Conservation (phyloP, 1,284 basidiomycete species). For the Schizophyllum commune region DNA sequence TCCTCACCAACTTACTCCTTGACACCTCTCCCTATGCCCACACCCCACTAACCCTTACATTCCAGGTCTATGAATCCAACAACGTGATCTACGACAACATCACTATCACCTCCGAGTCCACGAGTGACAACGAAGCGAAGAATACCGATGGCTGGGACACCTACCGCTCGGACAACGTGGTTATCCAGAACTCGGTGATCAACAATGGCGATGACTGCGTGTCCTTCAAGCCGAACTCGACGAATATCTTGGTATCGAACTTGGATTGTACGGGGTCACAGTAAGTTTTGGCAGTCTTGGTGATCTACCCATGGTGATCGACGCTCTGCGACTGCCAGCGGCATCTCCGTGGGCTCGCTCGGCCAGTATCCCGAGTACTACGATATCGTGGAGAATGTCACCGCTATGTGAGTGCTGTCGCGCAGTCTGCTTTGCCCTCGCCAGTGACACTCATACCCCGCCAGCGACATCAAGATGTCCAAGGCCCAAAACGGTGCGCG, state of each 20-base stretch:
- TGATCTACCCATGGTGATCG: background rate
- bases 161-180: constrained; percentile 47
- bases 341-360: constrained; percentile 55
- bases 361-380: constrained; percentile 51
- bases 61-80: constrained; percentile 38
- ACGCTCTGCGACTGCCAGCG: constrained; percentile 23
- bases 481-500: constrained; percentile 57
- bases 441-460: background rate
- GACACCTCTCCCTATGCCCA: too few relatives aligned
- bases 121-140: constrained; percentile 30
- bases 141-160: constrained; percentile 65
- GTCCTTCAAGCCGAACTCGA: constrained; percentile 57
- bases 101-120: constrained; percentile 36
- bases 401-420: constrained; percentile 29
- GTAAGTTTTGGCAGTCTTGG: constrained; percentile 19
- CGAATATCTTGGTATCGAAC: constrained; percentile 51
- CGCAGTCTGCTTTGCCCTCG: background rate
- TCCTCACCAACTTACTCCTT: too few relatives aligned
- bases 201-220: constrained; percentile 61
- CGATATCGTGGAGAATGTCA: constrained; percentile 64
- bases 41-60: too few relatives aligned
- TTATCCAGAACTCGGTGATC: constrained; percentile 44
- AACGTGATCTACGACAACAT: constrained; percentile 42
- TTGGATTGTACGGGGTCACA: constrained; percentile 56
- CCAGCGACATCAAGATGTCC: constrained; percentile 48